Percentiles rank a stretch among this genome's conserved stretches.
phyloP scores from a whole-genome alignment of 306 rosid genomes.

The Prunus dulcis region DNA sequence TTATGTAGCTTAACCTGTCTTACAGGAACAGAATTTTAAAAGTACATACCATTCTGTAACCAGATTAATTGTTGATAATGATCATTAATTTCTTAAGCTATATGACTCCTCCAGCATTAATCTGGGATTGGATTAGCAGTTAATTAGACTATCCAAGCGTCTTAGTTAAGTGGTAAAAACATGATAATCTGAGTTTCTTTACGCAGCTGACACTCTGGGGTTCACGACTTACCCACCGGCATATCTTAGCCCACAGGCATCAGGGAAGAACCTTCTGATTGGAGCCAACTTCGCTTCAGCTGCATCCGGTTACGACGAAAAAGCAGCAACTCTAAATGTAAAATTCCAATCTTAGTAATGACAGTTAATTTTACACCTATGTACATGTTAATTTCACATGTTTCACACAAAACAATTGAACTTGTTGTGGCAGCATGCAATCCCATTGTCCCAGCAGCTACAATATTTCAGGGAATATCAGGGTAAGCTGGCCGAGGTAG shows the following conservation, averaged over 20 bases:
- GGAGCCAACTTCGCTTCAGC: constrained; percentile 99
- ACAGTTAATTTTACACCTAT: not conserved
- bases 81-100: not conserved
- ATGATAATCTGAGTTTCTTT: not conserved
- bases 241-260: constrained; percentile 90
- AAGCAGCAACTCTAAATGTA: constrained; percentile 69
- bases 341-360: not conserved
- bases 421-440: constrained; percentile 70
- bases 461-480: constrained; percentile 75
- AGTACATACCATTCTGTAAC: not conserved
- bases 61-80: not conserved
- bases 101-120: not conserved
- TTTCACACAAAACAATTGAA: not conserved
- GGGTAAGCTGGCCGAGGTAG: constrained; percentile 67
- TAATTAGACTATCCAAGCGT: not conserved
- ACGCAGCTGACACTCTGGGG: constrained; percentile 78
- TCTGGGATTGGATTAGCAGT: not conserved
- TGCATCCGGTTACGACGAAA: constrained; percentile 93
- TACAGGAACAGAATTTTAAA: not conserved
- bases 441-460: constrained; percentile 73
- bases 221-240: constrained; percentile 70
- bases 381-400: not conserved
- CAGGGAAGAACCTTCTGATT: constrained; percentile 84
- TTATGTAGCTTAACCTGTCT: constrained; percentile 13
- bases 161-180: not conserved